phyloP scores from a whole-genome alignment of 106 monocot species.

The Allium sativum region DNA sequence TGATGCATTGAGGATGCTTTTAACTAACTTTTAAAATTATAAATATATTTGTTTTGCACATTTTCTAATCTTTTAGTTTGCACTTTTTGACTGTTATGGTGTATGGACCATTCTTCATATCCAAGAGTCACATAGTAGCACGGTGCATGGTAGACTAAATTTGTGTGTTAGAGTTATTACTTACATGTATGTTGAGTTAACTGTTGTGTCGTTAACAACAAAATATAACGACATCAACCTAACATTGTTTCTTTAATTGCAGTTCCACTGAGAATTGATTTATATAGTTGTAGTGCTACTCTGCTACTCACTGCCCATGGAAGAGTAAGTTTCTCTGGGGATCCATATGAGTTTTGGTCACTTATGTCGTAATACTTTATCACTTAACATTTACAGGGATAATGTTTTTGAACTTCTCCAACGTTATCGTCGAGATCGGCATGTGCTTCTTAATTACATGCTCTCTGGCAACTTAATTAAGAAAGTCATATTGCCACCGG shows the following conservation, averaged over 20 bases:
- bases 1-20: too few relatives aligned
- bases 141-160: too few relatives aligned
- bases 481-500: conserved; percentile 95
- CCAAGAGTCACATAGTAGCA: too few relatives aligned
- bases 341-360: background rate
- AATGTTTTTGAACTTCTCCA: conserved; percentile 74
- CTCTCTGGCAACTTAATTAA: conserved; percentile 89
- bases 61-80: too few relatives aligned
- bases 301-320: conserved; percentile 6
- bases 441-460: conserved; percentile 71
- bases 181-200: too few relatives aligned
- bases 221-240: too few relatives aligned
- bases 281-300: background rate
- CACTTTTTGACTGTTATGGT: too few relatives aligned
- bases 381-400: conserved; percentile 31
- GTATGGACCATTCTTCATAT: too few relatives aligned
- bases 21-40: too few relatives aligned
- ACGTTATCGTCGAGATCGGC: conserved; percentile 76
- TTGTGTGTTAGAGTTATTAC: too few relatives aligned
- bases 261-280: background rate
- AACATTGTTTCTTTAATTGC: background rate
- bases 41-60: too few relatives aligned
- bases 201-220: too few relatives aligned
- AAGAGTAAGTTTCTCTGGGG: conserved; percentile 12
- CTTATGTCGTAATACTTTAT: background rate